Percentiles rank a stretch among this genome's conserved stretches.
These are phyloP conservation scores for Cladosporium sp. DNA, from an alignment of 2,329 filamentous ascomycete species.

Conservation along the genomic window DNA sequence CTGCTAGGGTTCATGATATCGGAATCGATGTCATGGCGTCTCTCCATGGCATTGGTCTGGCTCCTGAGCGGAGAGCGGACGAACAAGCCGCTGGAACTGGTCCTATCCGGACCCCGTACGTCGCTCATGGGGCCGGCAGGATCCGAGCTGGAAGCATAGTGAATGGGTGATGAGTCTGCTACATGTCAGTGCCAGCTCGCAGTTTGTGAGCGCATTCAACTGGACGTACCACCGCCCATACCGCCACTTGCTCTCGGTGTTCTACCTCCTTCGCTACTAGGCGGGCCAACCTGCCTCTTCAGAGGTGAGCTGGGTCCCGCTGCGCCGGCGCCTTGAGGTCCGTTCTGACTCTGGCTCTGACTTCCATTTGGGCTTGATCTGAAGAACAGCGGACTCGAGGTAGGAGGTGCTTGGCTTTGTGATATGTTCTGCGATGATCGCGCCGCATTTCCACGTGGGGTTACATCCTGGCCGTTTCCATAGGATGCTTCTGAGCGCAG, in stretches of 20 bases:
- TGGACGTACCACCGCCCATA: conserved; percentile 54
- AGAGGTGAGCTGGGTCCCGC: conserved; percentile 47
- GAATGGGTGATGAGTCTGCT: conserved; percentile 84
- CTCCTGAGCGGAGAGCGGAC: conserved; percentile 57
- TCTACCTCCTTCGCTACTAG: conserved; percentile 56
- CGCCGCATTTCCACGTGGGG: conserved; percentile 40
- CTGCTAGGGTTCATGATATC: conserved; percentile 58
- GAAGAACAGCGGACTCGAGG: conserved; percentile 79
- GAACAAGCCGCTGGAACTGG: conserved; percentile 68
- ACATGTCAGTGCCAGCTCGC: conserved; percentile 19
- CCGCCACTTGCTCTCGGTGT: conserved; percentile 65
- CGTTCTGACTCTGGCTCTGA: conserved; percentile 26
- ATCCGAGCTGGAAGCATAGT: conserved; percentile 82
- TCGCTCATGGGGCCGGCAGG: conserved; percentile 30
- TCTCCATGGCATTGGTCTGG: conserved; percentile 53
- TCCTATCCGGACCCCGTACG: conserved; percentile 59
- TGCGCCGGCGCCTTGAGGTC: conserved; percentile 18
- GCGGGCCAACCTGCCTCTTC: conserved; percentile 26
- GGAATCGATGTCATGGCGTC: conserved; percentile 82
- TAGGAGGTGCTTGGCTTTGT: conserved; percentile 28
- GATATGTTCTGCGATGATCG: conserved; percentile 40
- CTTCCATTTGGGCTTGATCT: conserved; percentile 55
- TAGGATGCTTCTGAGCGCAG: conserved; percentile 37
- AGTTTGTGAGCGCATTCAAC: neutral
- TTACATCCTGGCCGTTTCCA: conserved; percentile 29